Evolutionary conservation across 2,329 filamentous ascomycete species (phyloP), one percentile per base, ranked within the genome.

Genomic region (Paecilomyces dactylethromorphus): DNA sequence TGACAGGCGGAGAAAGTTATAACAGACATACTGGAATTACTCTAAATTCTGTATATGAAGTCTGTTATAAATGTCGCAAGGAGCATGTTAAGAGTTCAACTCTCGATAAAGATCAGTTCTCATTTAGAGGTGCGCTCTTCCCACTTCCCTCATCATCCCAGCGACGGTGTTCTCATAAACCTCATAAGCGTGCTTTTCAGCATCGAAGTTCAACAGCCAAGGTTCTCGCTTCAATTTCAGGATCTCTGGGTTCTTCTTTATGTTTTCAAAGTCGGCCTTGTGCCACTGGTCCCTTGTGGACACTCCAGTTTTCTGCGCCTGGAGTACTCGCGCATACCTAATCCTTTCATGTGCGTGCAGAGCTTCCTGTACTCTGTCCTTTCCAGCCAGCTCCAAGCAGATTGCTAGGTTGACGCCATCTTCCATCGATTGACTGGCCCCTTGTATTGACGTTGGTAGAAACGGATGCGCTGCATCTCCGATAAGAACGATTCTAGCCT

Each of bases 401-500:
- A 66, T 64, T 10, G 66, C 66, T 2, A 74, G 57, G 1, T 74
- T 74, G 55, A 75, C 74, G 0, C 73, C 76, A 56, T 79, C 76
- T 62, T 79, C 77, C 22, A 78, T 68, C 0, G 70, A 71, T 58
- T 78, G 76, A 39, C 70, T 75, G 0, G 74, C 76, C 1, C 76
- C 77, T 62, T 79, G 76, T 0, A 75, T 76, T 60, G 77, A 75
- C 0, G 73, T 78, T 0, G 78, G 78, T 1, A 78, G 65, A 65
- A 70, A 74, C 1, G 73, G 69, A 63, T 76, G 74, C 3, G 73
- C 74, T 3, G 72, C 72, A 57, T 76, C 74, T 0, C 74, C 74
- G 10, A 76, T 69, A 12, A 75, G 56, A 7, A 69, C 66, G 10
- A 69, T 63, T 1, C 66, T 62, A 8, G 63, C 66, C 24, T 66